Evolutionary conservation across 148 eudicot genomes (phyloP), one percentile per base, ranked within the genome.

Genomic region (Diospyros kaki): DNA sequence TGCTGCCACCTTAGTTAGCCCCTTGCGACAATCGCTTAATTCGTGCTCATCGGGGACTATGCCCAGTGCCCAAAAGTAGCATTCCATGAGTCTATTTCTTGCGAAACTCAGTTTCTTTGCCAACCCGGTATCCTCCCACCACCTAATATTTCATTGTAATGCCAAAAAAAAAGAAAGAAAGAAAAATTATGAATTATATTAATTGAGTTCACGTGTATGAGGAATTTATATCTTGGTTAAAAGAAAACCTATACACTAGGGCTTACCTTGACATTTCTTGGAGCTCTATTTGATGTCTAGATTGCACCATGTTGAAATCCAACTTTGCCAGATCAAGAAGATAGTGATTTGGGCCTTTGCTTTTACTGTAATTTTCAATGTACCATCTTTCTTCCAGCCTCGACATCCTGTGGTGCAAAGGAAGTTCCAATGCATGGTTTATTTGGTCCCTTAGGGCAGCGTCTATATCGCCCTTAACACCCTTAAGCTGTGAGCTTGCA

Each of bases 241-340:
- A 48, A 8, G 8, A 4, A 48, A 4, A 48, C 6, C 15, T 10
- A 56, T 2, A 8, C 15, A 6, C 4, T 56, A 56, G 6, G 18
- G 18, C 75, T 58, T 73, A 78, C 81, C 65, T 67, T 44, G 81
- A 61, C 73, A 78, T n/a, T 6, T 78, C 81, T 15, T 59, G 77
- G 50, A 78, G 77, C 2, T 78, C 81, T 0, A 63, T 61, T 60
- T 15, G 77, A 40, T 48, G 64, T 17, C 6, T 52, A 4, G 59
- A 52, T 56, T 67, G 81, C 5, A 61, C 52, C 68, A 10, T 59
- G 43, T 78, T 78, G 68, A 59, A 78, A 52, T 78, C 72, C 39
- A 78, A 48, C 60, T 4, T 42, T 9, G 81, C 73, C 40, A 78
- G 73, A 18, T 78, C 77, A 60, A 66, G 77, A 41, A 78, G 56